A percentile compares a stretch with the other conserved stretches of the same genome.
Evolutionary conservation across 345 rosid genomes (phyloP).

Genomic region (Aquilaria sinensis): DNA sequence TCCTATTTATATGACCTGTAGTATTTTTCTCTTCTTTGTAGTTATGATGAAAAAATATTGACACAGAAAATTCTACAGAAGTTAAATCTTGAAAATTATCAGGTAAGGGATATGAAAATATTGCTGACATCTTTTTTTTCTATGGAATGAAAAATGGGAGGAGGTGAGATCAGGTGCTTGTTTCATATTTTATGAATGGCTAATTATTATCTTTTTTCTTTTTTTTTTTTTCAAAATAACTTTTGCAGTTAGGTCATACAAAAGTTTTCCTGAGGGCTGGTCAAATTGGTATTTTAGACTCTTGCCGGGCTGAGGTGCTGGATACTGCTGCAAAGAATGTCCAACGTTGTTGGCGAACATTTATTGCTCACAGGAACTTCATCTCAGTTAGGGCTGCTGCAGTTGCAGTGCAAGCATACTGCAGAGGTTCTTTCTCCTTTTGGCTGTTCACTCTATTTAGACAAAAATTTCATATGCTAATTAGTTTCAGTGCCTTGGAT

Average conservation of each 20-base stretch:
- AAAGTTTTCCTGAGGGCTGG: conserved; percentile 98
- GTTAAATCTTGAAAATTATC: conserved; percentile 78
- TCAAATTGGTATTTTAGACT: conserved; percentile 88
- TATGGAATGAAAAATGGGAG: neutral
- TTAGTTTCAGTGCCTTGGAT: conserved; percentile 2
- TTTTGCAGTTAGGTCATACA: conserved; percentile 79
- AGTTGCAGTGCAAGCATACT: conserved; percentile 67
- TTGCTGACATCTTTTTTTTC: neutral
- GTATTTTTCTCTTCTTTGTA: conserved; percentile 26
- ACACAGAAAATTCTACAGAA: conserved; percentile 67
- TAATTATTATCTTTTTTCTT: conserved; percentile 1
- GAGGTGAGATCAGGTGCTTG: neutral
- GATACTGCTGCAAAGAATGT: conserved; percentile 73
- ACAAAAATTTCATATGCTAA: neutral
- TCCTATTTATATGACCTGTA: neutral
- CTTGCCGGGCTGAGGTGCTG: conserved; percentile 78
- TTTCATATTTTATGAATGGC: neutral
- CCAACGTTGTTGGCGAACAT: conserved; percentile 61
- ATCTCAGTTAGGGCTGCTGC: conserved; percentile 50
- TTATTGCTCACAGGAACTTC: conserved; percentile 49
- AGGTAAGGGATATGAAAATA: conserved; percentile 36
- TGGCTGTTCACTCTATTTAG: conserved; percentile 5
- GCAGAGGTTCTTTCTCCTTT: conserved; percentile 57
- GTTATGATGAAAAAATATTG: conserved; percentile 71
- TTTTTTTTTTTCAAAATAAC: conserved; percentile 11